Evolutionary conservation across 1,139 yeast species (phyloP).

Genomic region (Kodamaea derodonti): DNA sequence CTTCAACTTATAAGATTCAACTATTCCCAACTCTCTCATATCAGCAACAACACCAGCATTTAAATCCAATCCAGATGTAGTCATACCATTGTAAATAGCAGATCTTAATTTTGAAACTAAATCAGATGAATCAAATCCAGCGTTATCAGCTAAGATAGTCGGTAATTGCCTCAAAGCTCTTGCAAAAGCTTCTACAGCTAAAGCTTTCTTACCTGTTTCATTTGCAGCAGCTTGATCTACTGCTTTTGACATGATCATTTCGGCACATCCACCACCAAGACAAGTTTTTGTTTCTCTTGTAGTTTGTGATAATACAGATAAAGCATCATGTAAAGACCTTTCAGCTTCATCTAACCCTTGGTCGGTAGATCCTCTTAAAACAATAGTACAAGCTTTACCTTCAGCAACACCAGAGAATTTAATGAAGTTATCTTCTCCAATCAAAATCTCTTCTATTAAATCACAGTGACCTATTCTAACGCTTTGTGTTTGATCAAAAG

Average conservation of each 20-base stretch:
- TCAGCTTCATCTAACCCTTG: conserved; percentile 96
- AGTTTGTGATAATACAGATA: conserved; percentile 92
- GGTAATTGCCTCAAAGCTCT: conserved; percentile 93
- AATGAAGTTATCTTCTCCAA: conserved; percentile 85
- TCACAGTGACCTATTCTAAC: conserved; percentile 90
- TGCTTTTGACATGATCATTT: conserved; percentile 97
- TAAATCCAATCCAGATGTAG: conserved; percentile 87
- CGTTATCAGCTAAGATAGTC: conserved; percentile 92
- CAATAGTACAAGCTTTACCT: conserved; percentile 96
- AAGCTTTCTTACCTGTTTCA: conserved; percentile 87
- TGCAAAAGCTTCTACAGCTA: conserved; percentile 94
- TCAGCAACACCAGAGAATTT: conserved; percentile 93
- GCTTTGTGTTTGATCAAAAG: conserved; percentile 87
- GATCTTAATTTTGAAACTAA: conserved; percentile 87
- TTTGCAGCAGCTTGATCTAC: conserved; percentile 94
- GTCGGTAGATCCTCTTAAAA: conserved; percentile 94
- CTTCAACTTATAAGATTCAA: conserved; percentile 88
- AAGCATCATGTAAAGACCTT: conserved; percentile 94
- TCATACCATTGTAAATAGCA: conserved; percentile 88
- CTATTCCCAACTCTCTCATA: conserved; percentile 90
- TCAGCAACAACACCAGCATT: conserved; percentile 82
- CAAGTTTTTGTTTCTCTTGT: conserved; percentile 93
- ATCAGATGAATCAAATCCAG: conserved; percentile 94
- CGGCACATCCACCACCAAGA: conserved; percentile 97
- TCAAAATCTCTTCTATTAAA: conserved; percentile 80